Evolutionary conservation across 345 rosid genomes (phyloP).

Genomic region (Eucalyptus microcorys): DNA sequence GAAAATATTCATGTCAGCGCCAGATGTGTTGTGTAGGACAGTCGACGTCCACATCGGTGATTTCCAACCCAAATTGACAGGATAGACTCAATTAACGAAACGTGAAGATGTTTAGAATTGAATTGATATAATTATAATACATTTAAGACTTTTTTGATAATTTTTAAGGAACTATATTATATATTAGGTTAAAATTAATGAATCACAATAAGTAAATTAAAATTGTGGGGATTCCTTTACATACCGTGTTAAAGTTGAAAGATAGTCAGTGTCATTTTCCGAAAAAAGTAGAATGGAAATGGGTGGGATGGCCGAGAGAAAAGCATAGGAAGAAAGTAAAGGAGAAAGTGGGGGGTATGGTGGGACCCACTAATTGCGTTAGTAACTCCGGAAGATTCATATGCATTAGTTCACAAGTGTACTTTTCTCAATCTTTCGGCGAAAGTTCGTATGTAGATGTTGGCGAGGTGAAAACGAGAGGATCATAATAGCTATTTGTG

Average conservation of each 20-base stretch:
- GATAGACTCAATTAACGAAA: too few relatives aligned
- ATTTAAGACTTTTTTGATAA: too few relatives aligned
- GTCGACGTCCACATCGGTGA: rapidly evolving
- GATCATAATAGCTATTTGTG: neutral
- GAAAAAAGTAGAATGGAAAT: neutral
- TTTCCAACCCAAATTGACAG: rapidly evolving
- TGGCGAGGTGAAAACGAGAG: neutral
- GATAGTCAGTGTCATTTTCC: neutral
- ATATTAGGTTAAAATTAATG: too few relatives aligned
- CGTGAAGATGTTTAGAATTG: too few relatives aligned
- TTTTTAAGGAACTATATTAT: too few relatives aligned
- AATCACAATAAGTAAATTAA: neutral
- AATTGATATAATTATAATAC: too few relatives aligned
- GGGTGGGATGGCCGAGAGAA: neutral
- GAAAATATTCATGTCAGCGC: rapidly evolving
- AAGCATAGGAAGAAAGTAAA: neutral
- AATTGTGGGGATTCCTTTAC: too few relatives aligned
- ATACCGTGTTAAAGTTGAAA: neutral
- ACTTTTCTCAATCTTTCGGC: neutral
- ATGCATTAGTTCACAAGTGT: neutral
- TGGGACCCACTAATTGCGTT: neutral
- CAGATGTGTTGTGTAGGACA: rapidly evolving
- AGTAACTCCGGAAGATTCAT: neutral
- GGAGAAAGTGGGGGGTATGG: neutral
- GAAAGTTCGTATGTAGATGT: neutral